These are phyloP conservation scores for Fagopyrum homotropicum DNA, from an alignment of 148 eudicot genomes.

Conservation along the genomic window DNA sequence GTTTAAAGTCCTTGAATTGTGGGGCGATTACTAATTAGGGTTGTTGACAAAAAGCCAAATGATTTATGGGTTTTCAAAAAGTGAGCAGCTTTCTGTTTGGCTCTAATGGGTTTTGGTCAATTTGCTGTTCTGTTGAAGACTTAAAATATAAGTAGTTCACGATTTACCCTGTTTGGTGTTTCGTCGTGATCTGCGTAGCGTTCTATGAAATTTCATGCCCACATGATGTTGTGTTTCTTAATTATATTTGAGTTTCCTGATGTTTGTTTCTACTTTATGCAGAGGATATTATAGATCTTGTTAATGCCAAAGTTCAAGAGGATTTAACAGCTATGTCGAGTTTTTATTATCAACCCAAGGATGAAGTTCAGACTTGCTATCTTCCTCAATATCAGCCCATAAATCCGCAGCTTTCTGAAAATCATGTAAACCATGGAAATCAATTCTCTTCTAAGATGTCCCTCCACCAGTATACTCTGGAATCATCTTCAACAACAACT, in stretches of 20 bases:
- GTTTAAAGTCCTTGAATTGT: not conserved
- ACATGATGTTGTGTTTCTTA: not conserved
- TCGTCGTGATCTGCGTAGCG: not conserved
- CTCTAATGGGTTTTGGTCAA: not conserved
- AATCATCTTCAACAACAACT: conserved; percentile 29
- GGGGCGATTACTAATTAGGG: not conserved
- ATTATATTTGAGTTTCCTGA: not conserved
- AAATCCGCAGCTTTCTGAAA: conserved; percentile 24
- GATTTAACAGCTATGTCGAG: conserved; percentile 29
- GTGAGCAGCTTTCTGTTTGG: not conserved
- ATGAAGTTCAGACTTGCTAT: conserved; percentile 30
- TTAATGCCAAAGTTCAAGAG: not conserved
- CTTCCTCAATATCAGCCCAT: conserved; percentile 35
- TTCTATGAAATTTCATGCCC: not conserved
- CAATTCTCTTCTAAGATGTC: conserved; percentile 16
- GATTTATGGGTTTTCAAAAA: not conserved
- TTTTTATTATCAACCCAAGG: conserved; percentile 32
- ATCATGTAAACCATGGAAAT: conserved; percentile 20
- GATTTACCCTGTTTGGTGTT: not conserved
- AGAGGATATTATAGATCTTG: not conserved
- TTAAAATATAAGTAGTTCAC: not conserved
- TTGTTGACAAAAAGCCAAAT: not conserved
- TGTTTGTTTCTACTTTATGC: conserved; percentile 8
- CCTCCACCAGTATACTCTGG: conserved; percentile 32
- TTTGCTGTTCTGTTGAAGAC: not conserved